Base-by-base conservation (phyloP, 2,329 filamentous ascomycete species). In the Paraphoma sp. region DNA sequence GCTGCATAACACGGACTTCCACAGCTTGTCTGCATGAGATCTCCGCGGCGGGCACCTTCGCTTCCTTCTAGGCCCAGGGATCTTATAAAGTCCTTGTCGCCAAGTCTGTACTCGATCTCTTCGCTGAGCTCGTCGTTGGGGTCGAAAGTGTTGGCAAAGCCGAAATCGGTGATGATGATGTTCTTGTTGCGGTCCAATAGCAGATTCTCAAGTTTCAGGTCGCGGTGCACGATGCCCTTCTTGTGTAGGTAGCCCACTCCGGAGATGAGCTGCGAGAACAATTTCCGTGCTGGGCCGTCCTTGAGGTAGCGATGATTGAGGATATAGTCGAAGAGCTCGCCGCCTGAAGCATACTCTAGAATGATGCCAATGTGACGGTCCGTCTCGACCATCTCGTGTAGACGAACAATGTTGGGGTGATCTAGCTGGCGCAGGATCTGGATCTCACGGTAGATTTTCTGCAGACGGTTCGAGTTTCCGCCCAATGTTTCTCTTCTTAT, bases 121-220 rank as follows among this genome's bases (percentile, higher is more conserved):
- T 97, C 92, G 4, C 86, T 87, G 40, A 99, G 84, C 75, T 97
- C 93, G 72, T 99, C 95, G 36, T 83, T 80, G 0, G 95, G 87
- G 72, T 97, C 91, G 73, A 99, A 99, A 0, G 93, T 98, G 78
- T 99, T 99, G 66, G 95, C 95, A 75, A 99, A 99, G 16, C 95
- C 95, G 78, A 99, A 99, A 79, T 99, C 95, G 14, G 95, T 99
- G 73, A 99, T 99, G 79, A 99, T 99, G 72, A 99, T 98, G 81
- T 99, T 99, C 62, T 93, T 90, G 74, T 99, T 97, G 61, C 94
- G 89, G 78, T 99, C 95, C 49, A 99, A 84, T 38, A 99, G 84
- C 69, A 99, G 78, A 73, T 99, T 99, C 79, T 99, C 95, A 45
- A 99, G 84, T 80, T 99, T 99, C 64, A 99, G 80, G 80, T 99